Conservation (phyloP, 1,284 basidiomycete species). For the Apiotrichum akiyoshidainum region DNA sequence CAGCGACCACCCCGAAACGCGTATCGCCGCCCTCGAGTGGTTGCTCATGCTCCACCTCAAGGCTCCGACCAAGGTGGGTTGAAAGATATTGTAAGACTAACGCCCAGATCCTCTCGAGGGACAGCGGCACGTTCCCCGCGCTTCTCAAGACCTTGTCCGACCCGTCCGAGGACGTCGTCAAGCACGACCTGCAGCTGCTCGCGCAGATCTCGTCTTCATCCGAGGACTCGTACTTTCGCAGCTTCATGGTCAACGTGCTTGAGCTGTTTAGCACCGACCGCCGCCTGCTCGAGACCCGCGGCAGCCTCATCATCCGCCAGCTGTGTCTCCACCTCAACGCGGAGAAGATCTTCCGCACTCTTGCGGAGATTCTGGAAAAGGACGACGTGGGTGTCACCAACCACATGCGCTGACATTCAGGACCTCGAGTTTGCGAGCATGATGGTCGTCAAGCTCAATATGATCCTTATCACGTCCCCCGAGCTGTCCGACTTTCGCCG, state of each 20-base stretch:
- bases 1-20: constrained; percentile 93
- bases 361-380: constrained; percentile 95
- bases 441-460: constrained; percentile 95
- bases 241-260: constrained; percentile 91
- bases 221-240: constrained; percentile 91
- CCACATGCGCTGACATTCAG: constrained; percentile 48
- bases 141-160: constrained; percentile 94
- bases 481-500: constrained; percentile 92
- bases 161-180: constrained; percentile 95
- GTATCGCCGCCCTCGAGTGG: constrained; percentile 95
- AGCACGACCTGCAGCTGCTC: constrained; percentile 89
- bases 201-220: constrained; percentile 90
- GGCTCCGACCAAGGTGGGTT: constrained; percentile 78
- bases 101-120: constrained; percentile 80
- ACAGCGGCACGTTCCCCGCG: constrained; percentile 94
- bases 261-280: constrained; percentile 94
- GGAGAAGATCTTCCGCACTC: constrained; percentile 90
- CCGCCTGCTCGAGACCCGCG: constrained; percentile 81
- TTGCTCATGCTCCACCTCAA: constrained; percentile 98
- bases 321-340: constrained; percentile 92
- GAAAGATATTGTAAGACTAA: not conserved
- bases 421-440: constrained; percentile 95
- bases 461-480: constrained; percentile 94
- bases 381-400: constrained; percentile 69
- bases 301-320: constrained; percentile 93